A percentile compares a stretch with the other conserved stretches of the same genome.
These are phyloP conservation scores for Cardamine chenopodiifolia DNA, from an alignment of 345 rosid genomes.

Conservation along the genomic window DNA sequence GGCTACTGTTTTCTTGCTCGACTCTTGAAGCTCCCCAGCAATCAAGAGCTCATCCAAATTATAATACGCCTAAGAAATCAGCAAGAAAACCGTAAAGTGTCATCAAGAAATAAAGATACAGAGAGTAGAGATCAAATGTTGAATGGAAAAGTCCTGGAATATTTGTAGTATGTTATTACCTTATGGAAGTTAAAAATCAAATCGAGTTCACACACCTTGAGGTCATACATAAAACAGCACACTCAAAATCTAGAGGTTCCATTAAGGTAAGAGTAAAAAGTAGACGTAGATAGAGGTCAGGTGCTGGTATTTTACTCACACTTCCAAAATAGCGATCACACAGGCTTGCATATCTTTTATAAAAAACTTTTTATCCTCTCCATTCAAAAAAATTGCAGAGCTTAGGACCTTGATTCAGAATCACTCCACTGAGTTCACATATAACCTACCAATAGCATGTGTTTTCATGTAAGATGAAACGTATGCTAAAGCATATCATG, in stretches of 20 bases:
- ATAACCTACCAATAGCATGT: slow-evolving; percentile 53
- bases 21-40: slow-evolving; percentile 96
- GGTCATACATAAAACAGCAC: slow-evolving; percentile 2
- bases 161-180: slow-evolving; percentile 48
- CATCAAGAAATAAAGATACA: slow-evolving; percentile 10
- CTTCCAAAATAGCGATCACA: slow-evolving; percentile 97
- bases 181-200: slow-evolving; percentile 95
- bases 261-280: background rate
- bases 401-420: slow-evolving; percentile 84
- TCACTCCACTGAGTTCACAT: slow-evolving; percentile 87
- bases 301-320: slow-evolving; percentile 54
- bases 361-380: slow-evolving; percentile 92
- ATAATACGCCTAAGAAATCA: slow-evolving; percentile 72
- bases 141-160: background rate
- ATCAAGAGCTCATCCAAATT: slow-evolving; percentile 86
- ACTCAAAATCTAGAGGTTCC: slow-evolving; percentile 16
- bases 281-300: too few relatives aligned
- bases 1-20: slow-evolving; percentile 93
- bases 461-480: background rate
- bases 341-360: slow-evolving; percentile 94
- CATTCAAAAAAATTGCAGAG: slow-evolving; percentile 95
- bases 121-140: background rate
- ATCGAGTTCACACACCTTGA: slow-evolving; percentile 92
- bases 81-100: slow-evolving; percentile 10
- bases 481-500: background rate